Evolutionary conservation across 2,329 filamentous ascomycete species (phyloP).

Genomic region (Arthrinium phaeospermum): DNA sequence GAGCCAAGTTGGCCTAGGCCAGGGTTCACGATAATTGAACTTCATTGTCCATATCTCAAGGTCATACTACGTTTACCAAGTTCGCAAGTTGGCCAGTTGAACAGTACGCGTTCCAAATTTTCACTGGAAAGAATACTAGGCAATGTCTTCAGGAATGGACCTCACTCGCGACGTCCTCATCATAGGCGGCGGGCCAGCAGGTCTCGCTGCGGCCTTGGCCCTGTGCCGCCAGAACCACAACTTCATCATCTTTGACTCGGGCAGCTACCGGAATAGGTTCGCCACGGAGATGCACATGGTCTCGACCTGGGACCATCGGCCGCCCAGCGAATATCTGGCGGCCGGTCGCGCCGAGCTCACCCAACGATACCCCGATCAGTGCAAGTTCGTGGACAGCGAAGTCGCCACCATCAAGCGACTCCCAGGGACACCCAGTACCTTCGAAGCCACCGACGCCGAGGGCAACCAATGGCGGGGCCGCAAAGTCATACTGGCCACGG

Average conservation of each 20-base stretch:
- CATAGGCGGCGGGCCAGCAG: slow-evolving; percentile 22
- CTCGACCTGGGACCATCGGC: slow-evolving; percentile 20
- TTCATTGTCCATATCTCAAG: neutral
- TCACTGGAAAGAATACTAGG: neutral
- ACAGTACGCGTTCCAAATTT: too few relatives aligned
- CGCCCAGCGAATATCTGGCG: slow-evolving; percentile 15
- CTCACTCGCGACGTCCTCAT: slow-evolving; percentile 16
- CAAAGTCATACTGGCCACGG: slow-evolving; percentile 22
- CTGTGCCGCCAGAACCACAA: slow-evolving; percentile 20
- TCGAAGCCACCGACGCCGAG: slow-evolving; percentile 14
- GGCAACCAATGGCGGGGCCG: slow-evolving; percentile 9
- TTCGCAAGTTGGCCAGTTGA: too few relatives aligned
- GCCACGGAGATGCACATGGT: slow-evolving; percentile 24
- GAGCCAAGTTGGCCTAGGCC: too few relatives aligned
- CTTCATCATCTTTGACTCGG: slow-evolving; percentile 21
- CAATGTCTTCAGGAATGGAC: neutral
- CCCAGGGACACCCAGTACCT: neutral
- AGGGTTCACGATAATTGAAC: neutral
- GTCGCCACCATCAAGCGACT: neutral
- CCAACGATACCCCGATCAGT: neutral
- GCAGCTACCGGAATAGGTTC: slow-evolving; percentile 15
- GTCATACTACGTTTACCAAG: too few relatives aligned
- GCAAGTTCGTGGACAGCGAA: slow-evolving; percentile 10
- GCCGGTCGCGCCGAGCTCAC: slow-evolving; percentile 17
- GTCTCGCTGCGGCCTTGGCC: slow-evolving; percentile 18